Evolutionary conservation across 371 early-diverging fungal genomes (phyloP), one percentile per base, ranked within the genome.

Genomic region (Mucor mucedo): DNA sequence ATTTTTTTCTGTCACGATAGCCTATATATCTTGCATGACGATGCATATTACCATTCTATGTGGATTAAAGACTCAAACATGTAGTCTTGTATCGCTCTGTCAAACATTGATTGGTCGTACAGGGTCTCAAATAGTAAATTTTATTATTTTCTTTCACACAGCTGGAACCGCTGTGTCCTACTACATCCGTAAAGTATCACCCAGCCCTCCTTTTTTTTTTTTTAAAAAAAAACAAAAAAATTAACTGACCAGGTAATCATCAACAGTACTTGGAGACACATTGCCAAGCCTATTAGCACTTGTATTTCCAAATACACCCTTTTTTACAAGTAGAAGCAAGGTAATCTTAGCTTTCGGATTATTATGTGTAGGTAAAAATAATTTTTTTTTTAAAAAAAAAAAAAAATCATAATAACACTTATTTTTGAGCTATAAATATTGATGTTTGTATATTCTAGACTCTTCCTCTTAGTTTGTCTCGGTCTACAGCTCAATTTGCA

Each of bases 81-180:
- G 68, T 60, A 77, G 64, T 41, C 71, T 73, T 45, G 70, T 73
- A 9, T 57, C 55, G 0, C 70, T 83, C 5, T 71, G 71, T 57
- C 75, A 76, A 58, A 64, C 64, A 44, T 55, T 80, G 2, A 62
- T 80, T 49, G 84, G 86, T 21, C 30, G 52, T 0, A 28, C 55
- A 5, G 86, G 86, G 3, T 66, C 70, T n/a, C 69, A 72, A 16
- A 44, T 77, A 10, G 38, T 79, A 30, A 83, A 83, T 49, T 66
- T 75, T 16, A 62, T 84, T 9, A 55, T 85, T 30, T 76, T 83
- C 38, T 78, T 84, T 58, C 84, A 83, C 57, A 70, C 83, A 8
- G 79, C 72, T 5, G 81, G 79, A n/a, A 75, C 79, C 8, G 71
- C 76, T 54, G 77, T 83, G n/a, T 81, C 83, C 6, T 85, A 84